Conservation (phyloP, 139 green algal species). For the Picochlorum sp. region DNA sequence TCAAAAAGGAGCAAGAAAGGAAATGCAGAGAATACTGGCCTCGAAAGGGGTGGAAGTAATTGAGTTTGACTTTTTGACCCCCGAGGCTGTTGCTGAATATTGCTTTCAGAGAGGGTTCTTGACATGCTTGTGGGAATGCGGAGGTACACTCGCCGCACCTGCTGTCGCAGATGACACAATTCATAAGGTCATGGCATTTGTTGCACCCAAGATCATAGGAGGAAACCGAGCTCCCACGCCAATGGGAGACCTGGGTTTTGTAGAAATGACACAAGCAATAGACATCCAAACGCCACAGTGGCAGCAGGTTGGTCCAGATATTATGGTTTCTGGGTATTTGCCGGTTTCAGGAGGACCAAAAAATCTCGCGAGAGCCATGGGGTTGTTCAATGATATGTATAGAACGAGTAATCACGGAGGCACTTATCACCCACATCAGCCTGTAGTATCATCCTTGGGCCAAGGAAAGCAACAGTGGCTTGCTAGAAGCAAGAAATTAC, state of each 20-base stretch:
- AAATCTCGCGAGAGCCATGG: conserved; percentile 7
- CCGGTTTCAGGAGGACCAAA: conserved; percentile 49
- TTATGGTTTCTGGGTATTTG: conserved; percentile 83
- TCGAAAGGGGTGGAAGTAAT: conserved; percentile 86
- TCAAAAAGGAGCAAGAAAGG: conserved; percentile 63
- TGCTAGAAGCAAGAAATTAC: background rate
- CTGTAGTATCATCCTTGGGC: background rate
- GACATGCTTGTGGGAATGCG: conserved; percentile 94
- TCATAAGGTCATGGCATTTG: conserved; percentile 91
- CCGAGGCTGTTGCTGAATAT: conserved; percentile 69
- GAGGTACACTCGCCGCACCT: conserved; percentile 86
- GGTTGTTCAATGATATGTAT: background rate
- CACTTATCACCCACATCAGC: background rate
- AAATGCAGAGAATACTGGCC: conserved; percentile 51
- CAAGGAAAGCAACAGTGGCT: background rate
- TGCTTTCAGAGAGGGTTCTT: conserved; percentile 86
- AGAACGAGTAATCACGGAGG: background rate
- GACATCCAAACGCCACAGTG: conserved; percentile 49
- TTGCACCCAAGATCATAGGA: conserved; percentile 88
- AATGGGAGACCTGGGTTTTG: conserved; percentile 90
- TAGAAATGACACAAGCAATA: conserved; percentile 92
- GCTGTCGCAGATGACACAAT: conserved; percentile 72
- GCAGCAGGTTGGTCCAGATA: conserved; percentile 62
- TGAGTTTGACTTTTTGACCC: conserved; percentile 95
- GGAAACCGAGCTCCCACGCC: conserved; percentile 75